A percentile compares a stretch with the other conserved stretches of the same genome.
Evolutionary conservation across 2,329 filamentous ascomycete species (phyloP).

Genomic region (Xylaria hypoxylon): DNA sequence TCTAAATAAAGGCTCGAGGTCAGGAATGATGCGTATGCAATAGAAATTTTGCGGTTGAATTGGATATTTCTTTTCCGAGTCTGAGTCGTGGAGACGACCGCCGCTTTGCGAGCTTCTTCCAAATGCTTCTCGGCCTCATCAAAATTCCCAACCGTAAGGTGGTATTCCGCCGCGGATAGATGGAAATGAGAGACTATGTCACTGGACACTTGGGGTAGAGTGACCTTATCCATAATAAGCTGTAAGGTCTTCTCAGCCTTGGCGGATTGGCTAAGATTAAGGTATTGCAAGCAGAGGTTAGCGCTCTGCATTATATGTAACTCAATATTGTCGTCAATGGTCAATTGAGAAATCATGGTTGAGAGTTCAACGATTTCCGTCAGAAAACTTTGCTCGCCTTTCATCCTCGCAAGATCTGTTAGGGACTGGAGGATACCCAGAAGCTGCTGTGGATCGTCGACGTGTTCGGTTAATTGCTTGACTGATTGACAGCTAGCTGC

Average conservation of each 20-base stretch:
- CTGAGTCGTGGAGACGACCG: constrained; percentile 45
- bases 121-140: constrained; percentile 66
- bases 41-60: constrained; percentile 61
- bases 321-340: constrained; percentile 51
- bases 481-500: constrained; percentile 54
- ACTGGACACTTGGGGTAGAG: constrained; percentile 55
- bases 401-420: constrained; percentile 63
- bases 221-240: constrained; percentile 62
- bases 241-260: constrained; percentile 66
- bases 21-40: constrained; percentile 71
- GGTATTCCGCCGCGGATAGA: constrained; percentile 79
- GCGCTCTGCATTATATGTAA: constrained; percentile 60
- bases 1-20: constrained; percentile 75
- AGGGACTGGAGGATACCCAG: constrained; percentile 63
- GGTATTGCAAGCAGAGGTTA: constrained; percentile 64
- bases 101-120: constrained; percentile 55
- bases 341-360: constrained; percentile 56
- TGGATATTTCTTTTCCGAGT: constrained; percentile 53
- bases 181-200: constrained; percentile 67
- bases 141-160: constrained; percentile 73
- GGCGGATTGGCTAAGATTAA: constrained; percentile 63
- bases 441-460: constrained; percentile 64
- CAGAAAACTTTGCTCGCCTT: constrained; percentile 61
- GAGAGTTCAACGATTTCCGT: constrained; percentile 61
- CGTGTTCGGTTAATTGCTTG: constrained; percentile 56